Base-by-base conservation (phyloP, 805 yeast species). In the Nakazawaea sp. region DNA sequence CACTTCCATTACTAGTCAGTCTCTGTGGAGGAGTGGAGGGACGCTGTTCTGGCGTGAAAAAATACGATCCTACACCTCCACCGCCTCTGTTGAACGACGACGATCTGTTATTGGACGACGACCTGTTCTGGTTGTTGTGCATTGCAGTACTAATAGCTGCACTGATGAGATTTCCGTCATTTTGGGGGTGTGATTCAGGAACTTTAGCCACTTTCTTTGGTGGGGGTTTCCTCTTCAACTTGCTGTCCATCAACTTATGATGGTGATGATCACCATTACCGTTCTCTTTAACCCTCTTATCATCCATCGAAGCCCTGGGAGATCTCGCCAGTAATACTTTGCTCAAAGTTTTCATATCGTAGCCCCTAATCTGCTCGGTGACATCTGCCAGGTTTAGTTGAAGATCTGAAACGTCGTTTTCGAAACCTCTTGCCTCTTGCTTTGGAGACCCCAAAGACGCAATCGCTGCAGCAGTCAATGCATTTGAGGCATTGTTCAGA, bases 141-240 rank as follows among this genome's bases (percentile, higher is more conserved):
- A 58, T 50, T 1, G 64, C 64, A 24, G 51, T 57, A 21, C 32
- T 50, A 27, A 59, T 51, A 1, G 64, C 64, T 2, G 64, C 65
- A 20, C 56, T 45, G 8, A 42, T 32, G 24, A 41, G 15, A 21
- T 31, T 20, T n/a, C 30, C 20, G 20, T 33, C 35, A 2, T 17
- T 17, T 4, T 9, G 6, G 7, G 15, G 12, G 5, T 13, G 13
- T 21, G 15, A 26, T 16, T 29, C 32, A 19, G 28, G 16, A 18
- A 30, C 32, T 11, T 8, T 9, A 4, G 23, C n/a, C 17, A 10
- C 10, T 21, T 21, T 5, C 13, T 21, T 18, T 27, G 39, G 40
- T 20, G 40, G 39, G n/a, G 39, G 45, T 13, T 42, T 33, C 27
- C 38, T 30, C 23, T 26, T 19, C 31, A 36, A 16, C 11, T 37